Conservation (phyloP, 2,329 filamentous ascomycete species). For the Colletotrichum sp. region DNA sequence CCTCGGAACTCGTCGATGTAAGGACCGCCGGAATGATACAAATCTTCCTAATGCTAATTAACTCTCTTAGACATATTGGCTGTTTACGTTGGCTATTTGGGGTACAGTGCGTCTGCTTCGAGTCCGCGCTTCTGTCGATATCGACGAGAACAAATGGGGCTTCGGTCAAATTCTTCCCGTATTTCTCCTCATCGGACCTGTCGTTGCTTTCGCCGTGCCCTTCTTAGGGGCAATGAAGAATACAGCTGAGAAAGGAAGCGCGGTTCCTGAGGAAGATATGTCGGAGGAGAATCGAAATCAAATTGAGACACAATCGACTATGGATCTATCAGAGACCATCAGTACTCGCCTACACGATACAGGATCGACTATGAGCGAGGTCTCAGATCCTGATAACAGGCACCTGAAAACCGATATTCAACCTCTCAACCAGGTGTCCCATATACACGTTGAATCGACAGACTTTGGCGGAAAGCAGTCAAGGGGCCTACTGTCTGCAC, state of each 20-base stretch:
- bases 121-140: background rate
- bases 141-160: background rate
- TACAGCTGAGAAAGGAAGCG: rapidly evolving
- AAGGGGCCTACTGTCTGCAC: rapidly evolving
- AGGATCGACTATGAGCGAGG: background rate
- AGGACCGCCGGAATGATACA: background rate
- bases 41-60: background rate
- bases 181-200: background rate
- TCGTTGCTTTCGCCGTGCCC: background rate
- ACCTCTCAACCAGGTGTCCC: background rate
- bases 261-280: rapidly evolving
- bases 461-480: background rate
- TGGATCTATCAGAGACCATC: background rate
- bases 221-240: background rate
- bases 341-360: background rate
- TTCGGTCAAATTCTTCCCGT: background rate
- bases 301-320: background rate
- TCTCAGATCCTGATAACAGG: background rate
- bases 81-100: background rate
- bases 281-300: background rate
- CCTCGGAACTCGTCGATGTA: background rate
- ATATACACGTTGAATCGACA: background rate
- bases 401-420: background rate
- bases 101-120: background rate
- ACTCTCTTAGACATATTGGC: background rate